A percentile compares a stretch with the other conserved stretches of the same genome.
phyloP scores from a whole-genome alignment of 306 rosid species.

The Lablab purpureus region DNA sequence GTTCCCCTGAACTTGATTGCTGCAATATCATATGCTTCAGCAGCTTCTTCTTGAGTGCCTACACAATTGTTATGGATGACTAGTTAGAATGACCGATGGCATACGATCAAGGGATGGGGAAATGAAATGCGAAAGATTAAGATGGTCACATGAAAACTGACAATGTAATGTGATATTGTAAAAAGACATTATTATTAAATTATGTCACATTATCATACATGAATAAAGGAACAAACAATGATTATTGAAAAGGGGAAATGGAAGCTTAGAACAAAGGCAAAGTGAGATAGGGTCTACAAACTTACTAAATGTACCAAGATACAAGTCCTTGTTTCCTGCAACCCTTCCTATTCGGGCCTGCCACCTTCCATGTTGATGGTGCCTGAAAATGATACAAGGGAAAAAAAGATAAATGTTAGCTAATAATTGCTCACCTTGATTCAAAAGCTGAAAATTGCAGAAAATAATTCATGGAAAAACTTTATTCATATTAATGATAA shows the following conservation, averaged over 20 bases:
- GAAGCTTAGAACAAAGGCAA: conserved; percentile 26
- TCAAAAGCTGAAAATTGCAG: conserved; percentile 67
- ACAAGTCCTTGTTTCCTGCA: conserved; percentile 97
- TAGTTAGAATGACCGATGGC: not conserved
- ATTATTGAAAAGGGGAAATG: conserved; percentile 9
- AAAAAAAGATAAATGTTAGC: conserved; percentile 45
- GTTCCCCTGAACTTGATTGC: conserved; percentile 98
- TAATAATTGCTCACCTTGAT: conserved; percentile 54
- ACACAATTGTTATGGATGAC: not conserved
- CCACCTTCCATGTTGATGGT: conserved; percentile 99
- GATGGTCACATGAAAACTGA: conserved; percentile 23
- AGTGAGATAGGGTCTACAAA: conserved; percentile 21
- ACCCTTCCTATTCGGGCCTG: conserved; percentile 98
- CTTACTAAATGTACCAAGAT: conserved; percentile 99
- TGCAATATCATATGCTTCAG: conserved; percentile 99
- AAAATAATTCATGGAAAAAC: conserved; percentile 54
- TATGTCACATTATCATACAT: not conserved
- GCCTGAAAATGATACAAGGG: conserved; percentile 61
- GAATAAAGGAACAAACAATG: not conserved
- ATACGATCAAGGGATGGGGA: not conserved
- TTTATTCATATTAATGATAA: conserved; percentile 52
- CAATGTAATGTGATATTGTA: conserved; percentile 24
- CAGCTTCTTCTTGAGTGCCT: conserved; percentile 99
- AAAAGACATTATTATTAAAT: not conserved
- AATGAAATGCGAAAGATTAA: not conserved